Conservation (phyloP, 225 moss, liverwort and hornwort genomes). For the Bryum argenteum region DNA sequence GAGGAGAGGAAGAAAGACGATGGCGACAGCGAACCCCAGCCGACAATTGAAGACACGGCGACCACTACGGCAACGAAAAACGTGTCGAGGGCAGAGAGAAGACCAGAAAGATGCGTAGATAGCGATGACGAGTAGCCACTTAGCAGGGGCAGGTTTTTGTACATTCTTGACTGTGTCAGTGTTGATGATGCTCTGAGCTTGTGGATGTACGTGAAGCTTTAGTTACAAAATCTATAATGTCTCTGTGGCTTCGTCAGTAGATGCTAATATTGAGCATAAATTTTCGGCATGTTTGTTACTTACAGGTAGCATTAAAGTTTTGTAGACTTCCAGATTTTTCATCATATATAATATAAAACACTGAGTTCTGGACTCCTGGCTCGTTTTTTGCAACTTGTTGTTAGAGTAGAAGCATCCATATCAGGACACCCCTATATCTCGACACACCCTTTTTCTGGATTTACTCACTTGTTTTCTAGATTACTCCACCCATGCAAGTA, state of each 20-base stretch:
- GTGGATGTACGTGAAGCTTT: conserved; percentile 23
- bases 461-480: too few species aligned
- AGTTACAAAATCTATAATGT: conserved; percentile 17
- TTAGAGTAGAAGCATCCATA: too few species aligned
- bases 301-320: not conserved
- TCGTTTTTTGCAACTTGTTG: not conserved
- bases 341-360: not conserved
- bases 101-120: conserved; percentile 51
- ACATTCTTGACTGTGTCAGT: conserved; percentile 4
- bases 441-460: too few species aligned
- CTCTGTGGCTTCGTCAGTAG: not conserved
- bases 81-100: conserved; percentile 66
- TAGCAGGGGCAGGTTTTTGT: conserved; percentile 9
- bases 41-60: conserved; percentile 37
- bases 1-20: conserved; percentile 39
- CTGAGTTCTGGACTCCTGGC: not conserved
- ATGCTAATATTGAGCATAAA: conserved; percentile 9
- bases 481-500: too few species aligned
- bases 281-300: conserved; percentile 4
- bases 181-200: conserved; percentile 11
- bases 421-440: too few species aligned
- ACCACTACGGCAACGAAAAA: conserved; percentile 39
- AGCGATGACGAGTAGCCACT: conserved; percentile 25
- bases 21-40: conserved; percentile 11
- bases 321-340: conserved; percentile 6